These are phyloP conservation scores for Elsinoe australis DNA, from an alignment of 2,329 filamentous ascomycete species.

Conservation along the genomic window DNA sequence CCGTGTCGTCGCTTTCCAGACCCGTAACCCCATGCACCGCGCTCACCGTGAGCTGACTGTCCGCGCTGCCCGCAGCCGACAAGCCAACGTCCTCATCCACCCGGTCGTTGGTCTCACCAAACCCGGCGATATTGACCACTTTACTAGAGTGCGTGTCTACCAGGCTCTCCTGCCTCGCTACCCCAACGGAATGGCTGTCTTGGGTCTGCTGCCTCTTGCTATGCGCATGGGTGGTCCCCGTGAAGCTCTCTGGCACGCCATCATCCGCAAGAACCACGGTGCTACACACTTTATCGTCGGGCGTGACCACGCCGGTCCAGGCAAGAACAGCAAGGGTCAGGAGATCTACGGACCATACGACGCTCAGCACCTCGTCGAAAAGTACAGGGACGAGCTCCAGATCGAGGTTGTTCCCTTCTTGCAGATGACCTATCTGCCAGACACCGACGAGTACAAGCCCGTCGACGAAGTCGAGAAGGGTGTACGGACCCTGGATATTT, in stretches of 20 bases:
- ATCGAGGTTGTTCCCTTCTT: conserved; percentile 99
- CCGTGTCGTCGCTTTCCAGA: conserved; percentile 97
- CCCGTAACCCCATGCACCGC: conserved; percentile 97
- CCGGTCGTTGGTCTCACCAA: conserved; percentile 97
- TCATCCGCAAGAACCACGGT: conserved; percentile 99
- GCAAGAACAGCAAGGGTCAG: conserved; percentile 93
- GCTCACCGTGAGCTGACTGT: conserved; percentile 97
- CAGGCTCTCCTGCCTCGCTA: conserved; percentile 93
- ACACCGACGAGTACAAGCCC: conserved; percentile 92
- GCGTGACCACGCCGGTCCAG: conserved; percentile 93
- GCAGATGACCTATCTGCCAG: conserved; percentile 98
- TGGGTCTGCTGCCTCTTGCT: conserved; percentile 87
- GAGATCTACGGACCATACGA: conserved; percentile 99
- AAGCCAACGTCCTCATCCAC: conserved; percentile 98
- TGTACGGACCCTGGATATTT: conserved; percentile 61
- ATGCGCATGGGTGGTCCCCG: conserved; percentile 99
- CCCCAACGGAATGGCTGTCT: conserved; percentile 97
- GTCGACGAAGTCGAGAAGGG: conserved; percentile 81
- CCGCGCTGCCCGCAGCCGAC: conserved; percentile 86
- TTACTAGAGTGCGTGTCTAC: conserved; percentile 97
- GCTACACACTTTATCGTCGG: conserved; percentile 99
- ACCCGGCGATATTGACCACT: conserved; percentile 98
- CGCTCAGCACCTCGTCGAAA: conserved; percentile 90
- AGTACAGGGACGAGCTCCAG: conserved; percentile 91
- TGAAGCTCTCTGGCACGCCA: conserved; percentile 98